A percentile compares a stretch with the other conserved stretches of the same genome.
phyloP scores from a whole-genome alignment of 192 early-diverging fungal species.

The Dimargaris xerosporica region DNA sequence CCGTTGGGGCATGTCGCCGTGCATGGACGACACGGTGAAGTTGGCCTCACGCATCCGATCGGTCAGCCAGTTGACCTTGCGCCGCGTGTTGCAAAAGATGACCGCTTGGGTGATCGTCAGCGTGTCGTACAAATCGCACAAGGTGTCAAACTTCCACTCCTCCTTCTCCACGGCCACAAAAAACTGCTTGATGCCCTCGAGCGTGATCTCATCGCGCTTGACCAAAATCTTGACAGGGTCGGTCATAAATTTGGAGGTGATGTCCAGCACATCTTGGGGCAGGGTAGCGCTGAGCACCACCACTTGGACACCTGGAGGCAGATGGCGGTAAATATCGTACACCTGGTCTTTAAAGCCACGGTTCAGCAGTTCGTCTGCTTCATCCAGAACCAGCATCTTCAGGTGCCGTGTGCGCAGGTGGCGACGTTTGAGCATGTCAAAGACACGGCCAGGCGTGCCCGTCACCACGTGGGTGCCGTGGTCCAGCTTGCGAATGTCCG shows the following conservation, averaged over 20 bases:
- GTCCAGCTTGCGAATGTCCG: slow-evolving; percentile 22
- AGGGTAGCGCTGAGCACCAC: slow-evolving; percentile 45
- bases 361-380: slow-evolving; percentile 47
- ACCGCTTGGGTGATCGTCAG: background rate
- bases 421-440: slow-evolving; percentile 22
- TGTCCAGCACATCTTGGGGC: slow-evolving; percentile 25
- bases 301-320: slow-evolving; percentile 18
- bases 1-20: background rate
- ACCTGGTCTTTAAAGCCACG: slow-evolving; percentile 26
- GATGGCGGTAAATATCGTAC: slow-evolving; percentile 9
- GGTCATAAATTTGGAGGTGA: slow-evolving; percentile 22
- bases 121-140: slow-evolving; percentile 4
- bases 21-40: background rate
- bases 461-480: slow-evolving; percentile 31
- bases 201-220: slow-evolving; percentile 18
- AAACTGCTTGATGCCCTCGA: slow-evolving; percentile 19
- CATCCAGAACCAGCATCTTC: slow-evolving; percentile 38
- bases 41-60: background rate
- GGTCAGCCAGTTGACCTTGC: background rate
- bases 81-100: slow-evolving; percentile 35
- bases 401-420: slow-evolving; percentile 26
- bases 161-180: background rate
- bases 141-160: background rate
- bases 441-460: slow-evolving; percentile 35
- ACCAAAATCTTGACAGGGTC: slow-evolving; percentile 33